phyloP scores from a whole-genome alignment of 495 filamentous ascomycete species.

The Lichenothelia convexa region DNA sequence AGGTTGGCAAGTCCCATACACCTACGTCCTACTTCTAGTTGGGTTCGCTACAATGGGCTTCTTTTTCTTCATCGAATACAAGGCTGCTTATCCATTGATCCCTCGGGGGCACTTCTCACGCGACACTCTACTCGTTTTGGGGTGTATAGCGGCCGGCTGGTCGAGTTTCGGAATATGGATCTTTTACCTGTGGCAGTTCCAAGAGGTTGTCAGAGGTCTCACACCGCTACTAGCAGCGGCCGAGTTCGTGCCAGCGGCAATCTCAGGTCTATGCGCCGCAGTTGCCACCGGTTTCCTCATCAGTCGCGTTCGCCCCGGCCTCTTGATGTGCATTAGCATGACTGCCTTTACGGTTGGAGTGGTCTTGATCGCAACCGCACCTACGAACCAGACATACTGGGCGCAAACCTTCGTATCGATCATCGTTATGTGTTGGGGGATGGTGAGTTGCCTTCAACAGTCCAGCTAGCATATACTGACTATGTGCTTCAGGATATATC shows the following conservation, averaged over 20 bases:
- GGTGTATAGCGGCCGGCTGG: conserved; percentile 39
- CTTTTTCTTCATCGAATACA: conserved; percentile 34
- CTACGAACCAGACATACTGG: conserved; percentile 37
- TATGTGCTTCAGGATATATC: conserved; percentile 37
- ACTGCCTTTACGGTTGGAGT: conserved; percentile 24
- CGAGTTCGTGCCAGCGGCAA: conserved; percentile 20
- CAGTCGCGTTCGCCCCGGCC: conserved; percentile 17
- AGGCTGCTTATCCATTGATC: conserved; percentile 32
- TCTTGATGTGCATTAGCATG: conserved; percentile 34
- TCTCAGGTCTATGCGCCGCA: conserved; percentile 25
- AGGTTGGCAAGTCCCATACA: conserved; percentile 37
- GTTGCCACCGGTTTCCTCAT: conserved; percentile 28
- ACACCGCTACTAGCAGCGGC: conserved; percentile 24
- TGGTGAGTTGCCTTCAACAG: too few relatives aligned
- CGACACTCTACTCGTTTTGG: conserved; percentile 35
- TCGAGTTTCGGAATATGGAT: conserved; percentile 37
- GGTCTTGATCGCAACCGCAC: conserved; percentile 27
- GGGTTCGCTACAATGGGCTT: conserved; percentile 29
- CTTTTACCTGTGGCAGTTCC: conserved; percentile 28
- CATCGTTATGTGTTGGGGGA: conserved; percentile 37
- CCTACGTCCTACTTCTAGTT: conserved; percentile 35
- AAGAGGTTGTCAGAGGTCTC: conserved; percentile 18
- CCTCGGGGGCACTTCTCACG: conserved; percentile 30
- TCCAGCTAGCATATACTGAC: background rate
- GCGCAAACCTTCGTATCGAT: conserved; percentile 36